Conservation (phyloP, 768 basidiomycete species). For the Xerocomus potaroensis region DNA sequence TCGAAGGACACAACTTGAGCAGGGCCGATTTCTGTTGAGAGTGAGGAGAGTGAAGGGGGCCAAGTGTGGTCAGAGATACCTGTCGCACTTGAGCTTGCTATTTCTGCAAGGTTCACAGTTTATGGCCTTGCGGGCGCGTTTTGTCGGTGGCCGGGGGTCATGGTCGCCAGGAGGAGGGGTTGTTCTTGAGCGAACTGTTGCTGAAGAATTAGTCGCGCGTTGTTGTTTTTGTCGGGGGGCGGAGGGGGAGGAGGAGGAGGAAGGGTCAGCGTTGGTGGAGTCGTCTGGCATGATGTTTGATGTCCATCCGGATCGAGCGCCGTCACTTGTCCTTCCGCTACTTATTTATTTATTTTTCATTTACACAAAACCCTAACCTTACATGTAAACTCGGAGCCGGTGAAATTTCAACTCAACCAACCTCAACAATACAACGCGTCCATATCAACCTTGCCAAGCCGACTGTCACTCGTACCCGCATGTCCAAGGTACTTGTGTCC, state of each 20-base stretch:
- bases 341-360: conserved; percentile 9
- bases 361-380: conserved; percentile 28
- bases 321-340: conserved; percentile 15
- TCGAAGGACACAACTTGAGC: conserved; percentile 81
- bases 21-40: conserved; percentile 68
- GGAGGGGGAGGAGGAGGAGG: conserved; percentile 12
- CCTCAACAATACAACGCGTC: conserved; percentile 18
- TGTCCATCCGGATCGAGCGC: conserved; percentile 25
- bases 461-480: conserved; percentile 27
- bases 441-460: conserved; percentile 20
- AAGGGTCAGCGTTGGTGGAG: conserved; percentile 13
- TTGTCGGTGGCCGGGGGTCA: conserved; percentile 66
- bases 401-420: too few relatives aligned
- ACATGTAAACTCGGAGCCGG: conserved; percentile 22
- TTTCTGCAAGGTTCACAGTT: conserved; percentile 87
- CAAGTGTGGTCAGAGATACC: conserved; percentile 40
- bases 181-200: conserved; percentile 45
- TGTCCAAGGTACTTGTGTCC: conserved; percentile 21
- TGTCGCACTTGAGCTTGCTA: conserved; percentile 87
- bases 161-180: conserved; percentile 47
- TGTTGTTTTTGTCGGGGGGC: conserved; percentile 18
- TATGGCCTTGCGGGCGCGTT: conserved; percentile 82
- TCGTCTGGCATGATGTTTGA: conserved; percentile 32
- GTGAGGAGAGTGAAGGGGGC: not conserved
- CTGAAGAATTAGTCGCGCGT: conserved; percentile 19